Evolutionary conservation across 768 basidiomycete genomes (phyloP).

Genomic region (Holtermanniella nyarrowii): DNA sequence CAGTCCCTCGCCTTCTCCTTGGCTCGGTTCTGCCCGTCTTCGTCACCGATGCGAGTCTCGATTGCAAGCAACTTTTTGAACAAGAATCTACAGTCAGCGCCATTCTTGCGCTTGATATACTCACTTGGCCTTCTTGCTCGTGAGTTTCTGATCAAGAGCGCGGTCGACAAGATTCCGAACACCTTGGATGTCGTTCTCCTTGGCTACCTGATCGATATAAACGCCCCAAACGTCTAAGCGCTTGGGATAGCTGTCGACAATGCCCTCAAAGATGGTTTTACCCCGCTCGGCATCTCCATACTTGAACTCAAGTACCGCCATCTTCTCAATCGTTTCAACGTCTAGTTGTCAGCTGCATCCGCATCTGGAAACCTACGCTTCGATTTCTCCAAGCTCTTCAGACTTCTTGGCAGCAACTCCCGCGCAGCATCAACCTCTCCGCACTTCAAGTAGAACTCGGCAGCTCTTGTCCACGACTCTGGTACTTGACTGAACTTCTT

Average conservation of each 20-base stretch:
- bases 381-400: conserved; percentile 84
- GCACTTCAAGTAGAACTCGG: conserved; percentile 62
- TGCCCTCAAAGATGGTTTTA: conserved; percentile 90
- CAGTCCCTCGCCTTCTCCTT: conserved; percentile 87
- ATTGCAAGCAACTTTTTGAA: conserved; percentile 97
- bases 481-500: conserved; percentile 93
- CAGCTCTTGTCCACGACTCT: conserved; percentile 85
- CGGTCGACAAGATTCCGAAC: conserved; percentile 82
- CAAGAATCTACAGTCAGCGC: conserved; percentile 54
- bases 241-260: conserved; percentile 89
- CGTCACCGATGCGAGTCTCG: conserved; percentile 77
- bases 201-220: conserved; percentile 92
- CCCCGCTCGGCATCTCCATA: conserved; percentile 88
- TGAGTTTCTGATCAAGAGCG: conserved; percentile 72
- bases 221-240: conserved; percentile 91
- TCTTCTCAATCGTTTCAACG: conserved; percentile 87
- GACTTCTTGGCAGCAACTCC: conserved; percentile 69
- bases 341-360: conserved; percentile 47
- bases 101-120: conserved; percentile 28
- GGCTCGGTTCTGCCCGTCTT: conserved; percentile 64
- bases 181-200: conserved; percentile 65
- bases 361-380: conserved; percentile 58
- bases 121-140: conserved; percentile 89
- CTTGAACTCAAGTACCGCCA: conserved; percentile 91
- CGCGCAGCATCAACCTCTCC: conserved; percentile 70